A percentile compares a stretch with the other conserved stretches of the same genome.
Evolutionary conservation across 805 yeast species (phyloP).

Genomic region (Yamadazyma ubonensis): DNA sequence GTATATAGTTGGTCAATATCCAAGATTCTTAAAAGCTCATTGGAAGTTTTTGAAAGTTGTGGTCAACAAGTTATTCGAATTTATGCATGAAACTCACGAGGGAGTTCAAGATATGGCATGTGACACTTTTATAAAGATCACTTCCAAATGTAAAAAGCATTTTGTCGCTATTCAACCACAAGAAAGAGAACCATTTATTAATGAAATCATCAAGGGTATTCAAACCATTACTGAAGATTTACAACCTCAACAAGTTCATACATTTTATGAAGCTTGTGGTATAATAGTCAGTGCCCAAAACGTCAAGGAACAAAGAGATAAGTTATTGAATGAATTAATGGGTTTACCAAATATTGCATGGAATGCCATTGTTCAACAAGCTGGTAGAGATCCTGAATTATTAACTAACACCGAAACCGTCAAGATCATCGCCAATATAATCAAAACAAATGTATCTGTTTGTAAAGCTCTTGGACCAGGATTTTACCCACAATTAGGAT

Average conservation of each 20-base stretch:
- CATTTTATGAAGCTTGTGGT: conserved; percentile 97
- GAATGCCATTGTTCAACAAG: conserved; percentile 83
- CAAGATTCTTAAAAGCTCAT: conserved; percentile 94
- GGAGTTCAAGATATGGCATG: conserved; percentile 99
- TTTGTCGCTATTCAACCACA: conserved; percentile 84
- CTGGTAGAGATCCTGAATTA: conserved; percentile 78
- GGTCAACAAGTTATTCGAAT: conserved; percentile 91
- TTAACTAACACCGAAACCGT: conserved; percentile 80
- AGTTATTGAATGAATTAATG: conserved; percentile 78
- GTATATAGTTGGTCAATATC: conserved; percentile 99
- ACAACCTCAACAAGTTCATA: conserved; percentile 96
- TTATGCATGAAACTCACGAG: conserved; percentile 99
- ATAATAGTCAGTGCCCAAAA: conserved; percentile 87
- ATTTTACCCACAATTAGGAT: conserved; percentile 82
- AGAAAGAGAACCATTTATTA: conserved; percentile 87
- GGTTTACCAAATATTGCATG: conserved; percentile 91
- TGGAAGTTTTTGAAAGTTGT: conserved; percentile 98
- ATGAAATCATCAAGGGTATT: conserved; percentile 80
- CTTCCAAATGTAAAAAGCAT: conserved; percentile 92
- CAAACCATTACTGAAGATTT: conserved; percentile 86
- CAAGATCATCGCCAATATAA: conserved; percentile 87
- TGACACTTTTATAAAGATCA: conserved; percentile 95
- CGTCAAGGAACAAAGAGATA: conserved; percentile 63
- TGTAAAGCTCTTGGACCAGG: conserved; percentile 94
- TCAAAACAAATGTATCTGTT: conserved; percentile 93